Evolutionary conservation across 1,284 basidiomycete species (phyloP), one percentile per base, ranked within the genome.

Genomic region (Neotropicomus parvogracilis): DNA sequence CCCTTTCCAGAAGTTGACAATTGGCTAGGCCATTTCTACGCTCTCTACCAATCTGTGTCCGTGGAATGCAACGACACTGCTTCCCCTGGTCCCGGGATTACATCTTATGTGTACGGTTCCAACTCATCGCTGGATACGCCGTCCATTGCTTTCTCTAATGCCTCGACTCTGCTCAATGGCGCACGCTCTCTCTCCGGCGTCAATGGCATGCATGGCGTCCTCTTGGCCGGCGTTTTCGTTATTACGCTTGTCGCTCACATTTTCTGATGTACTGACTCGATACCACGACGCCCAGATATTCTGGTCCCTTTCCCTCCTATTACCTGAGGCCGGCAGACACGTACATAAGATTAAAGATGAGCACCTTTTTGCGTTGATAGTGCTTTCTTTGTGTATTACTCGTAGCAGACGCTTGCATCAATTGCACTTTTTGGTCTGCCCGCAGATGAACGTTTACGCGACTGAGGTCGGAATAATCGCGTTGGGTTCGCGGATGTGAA

Each of bases 71-170:
- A 72, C 8, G 80, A 83, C 58, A 64, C 77, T 3, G 54, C 60
- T 4, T 35, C 69, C 14, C 67, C 75, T 4, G 59, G 63, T 13
- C 49, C 74, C 17, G 72, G 75, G 57, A 67, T 76, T 13, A 79
- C 79, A 1, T 80, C 79, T 16, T 87, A 88, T 62, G 70, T 79
- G 7, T 88, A 86, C 55, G 74, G 73, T 51, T 32, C 71, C 40
- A 85, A 86, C 64, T 58, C 73, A 7, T 72, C 79, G 6, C 58
- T 73, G 24, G 59, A 75, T 49, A 75, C 72, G 0, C 83, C 83
- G 0, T 62, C 65, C 17, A 69, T 86, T 50, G 56, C 67, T 0
- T 78, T 78, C 63, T 78, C 78, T 51, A 85, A 84, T 55, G 61
- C 68, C 38, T 74, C 77, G 3, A 81, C 77, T 1, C 32, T 75